Evolutionary conservation across 2,329 filamentous ascomycete genomes (phyloP).

Genomic region (Lachnum nothofagi): DNA sequence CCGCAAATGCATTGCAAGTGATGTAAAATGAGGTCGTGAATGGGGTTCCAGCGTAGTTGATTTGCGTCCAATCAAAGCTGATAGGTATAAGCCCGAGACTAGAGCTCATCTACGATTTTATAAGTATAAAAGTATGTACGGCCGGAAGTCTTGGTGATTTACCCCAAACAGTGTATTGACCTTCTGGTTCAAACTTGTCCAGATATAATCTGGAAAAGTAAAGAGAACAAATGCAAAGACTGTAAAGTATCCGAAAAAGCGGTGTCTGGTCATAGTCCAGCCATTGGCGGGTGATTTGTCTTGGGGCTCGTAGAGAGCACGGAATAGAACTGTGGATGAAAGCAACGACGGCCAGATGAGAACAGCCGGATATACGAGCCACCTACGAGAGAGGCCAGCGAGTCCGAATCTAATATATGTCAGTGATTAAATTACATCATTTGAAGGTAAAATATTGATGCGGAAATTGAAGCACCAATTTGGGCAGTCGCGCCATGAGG

Average conservation of each 20-base stretch:
- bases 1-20: conserved; percentile 66
- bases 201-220: conserved; percentile 49
- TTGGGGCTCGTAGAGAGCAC: conserved; percentile 53
- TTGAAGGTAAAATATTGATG: too few species aligned
- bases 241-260: conserved; percentile 35
- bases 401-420: conserved; percentile 21
- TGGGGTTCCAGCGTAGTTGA: conserved; percentile 16
- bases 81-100: conserved; percentile 64
- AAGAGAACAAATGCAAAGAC: conserved; percentile 46
- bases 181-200: conserved; percentile 59
- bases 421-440: too few species aligned
- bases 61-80: conserved; percentile 64
- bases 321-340: conserved; percentile 14
- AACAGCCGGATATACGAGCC: conserved; percentile 34
- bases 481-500: too few species aligned
- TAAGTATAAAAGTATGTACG: conserved; percentile 44
- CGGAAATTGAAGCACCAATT: too few species aligned
- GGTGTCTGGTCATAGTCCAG: conserved; percentile 45
- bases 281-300: conserved; percentile 47
- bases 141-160: conserved; percentile 55
- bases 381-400: conserved; percentile 17
- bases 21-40: conserved; percentile 62
- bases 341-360: conserved; percentile 20
- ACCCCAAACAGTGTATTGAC: conserved; percentile 70
- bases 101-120: conserved; percentile 34